phyloP scores from a whole-genome alignment of 2,329 filamentous ascomycete species.

The Gaeumannomyces tritici region DNA sequence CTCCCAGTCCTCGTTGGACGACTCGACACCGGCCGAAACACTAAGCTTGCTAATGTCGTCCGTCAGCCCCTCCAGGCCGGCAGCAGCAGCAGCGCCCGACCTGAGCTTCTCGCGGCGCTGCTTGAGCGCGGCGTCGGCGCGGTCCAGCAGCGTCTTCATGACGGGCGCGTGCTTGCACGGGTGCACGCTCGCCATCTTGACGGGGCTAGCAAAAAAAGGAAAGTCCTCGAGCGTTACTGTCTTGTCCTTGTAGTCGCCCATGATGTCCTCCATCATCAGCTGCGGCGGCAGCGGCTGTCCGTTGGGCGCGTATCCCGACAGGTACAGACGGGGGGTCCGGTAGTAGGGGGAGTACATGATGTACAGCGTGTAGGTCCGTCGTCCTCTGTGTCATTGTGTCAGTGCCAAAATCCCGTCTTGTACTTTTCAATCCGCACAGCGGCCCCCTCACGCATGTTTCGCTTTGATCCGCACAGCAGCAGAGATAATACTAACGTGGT shows the following conservation, averaged over 20 bases:
- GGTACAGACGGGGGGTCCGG: slow-evolving; percentile 86
- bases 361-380: slow-evolving; percentile 95
- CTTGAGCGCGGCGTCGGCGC: slow-evolving; percentile 87
- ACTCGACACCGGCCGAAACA: slow-evolving; percentile 19
- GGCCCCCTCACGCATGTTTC: no score
- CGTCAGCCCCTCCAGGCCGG: slow-evolving; percentile 75
- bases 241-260: slow-evolving; percentile 47
- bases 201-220: slow-evolving; percentile 79
- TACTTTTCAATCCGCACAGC: no score
- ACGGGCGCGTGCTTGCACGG: slow-evolving; percentile 96
- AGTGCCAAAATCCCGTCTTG: no score
- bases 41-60: slow-evolving; percentile 66
- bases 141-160: slow-evolving; percentile 95
- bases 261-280: slow-evolving; percentile 29
- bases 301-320: slow-evolving; percentile 76
- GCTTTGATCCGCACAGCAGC: no score
- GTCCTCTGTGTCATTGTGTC: slow-evolving; percentile 14
- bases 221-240: slow-evolving; percentile 98
- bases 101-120: slow-evolving; percentile 75
- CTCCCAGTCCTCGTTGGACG: slow-evolving; percentile 53
- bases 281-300: slow-evolving; percentile 43
- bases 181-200: slow-evolving; percentile 95
- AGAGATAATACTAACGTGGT: slow-evolving; percentile 27
- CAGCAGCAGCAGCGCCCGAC: background rate
- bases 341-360: slow-evolving; percentile 98